These are phyloP conservation scores for Coffea eugenioides DNA, from an alignment of 257 asterid species.

Conservation along the genomic window DNA sequence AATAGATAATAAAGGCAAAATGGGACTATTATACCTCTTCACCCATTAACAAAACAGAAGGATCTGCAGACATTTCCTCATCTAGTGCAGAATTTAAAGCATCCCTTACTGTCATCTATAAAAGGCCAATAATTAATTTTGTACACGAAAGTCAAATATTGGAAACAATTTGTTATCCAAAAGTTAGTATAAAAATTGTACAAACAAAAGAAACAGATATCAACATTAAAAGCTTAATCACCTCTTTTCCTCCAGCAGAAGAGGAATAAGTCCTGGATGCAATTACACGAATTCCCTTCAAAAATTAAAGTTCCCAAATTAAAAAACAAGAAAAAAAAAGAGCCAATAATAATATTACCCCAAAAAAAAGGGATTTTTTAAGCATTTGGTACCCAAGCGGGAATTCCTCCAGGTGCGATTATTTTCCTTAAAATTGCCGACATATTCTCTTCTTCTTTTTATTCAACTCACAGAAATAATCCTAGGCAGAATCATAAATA, in stretches of 20 bases:
- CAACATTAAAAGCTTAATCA: slow-evolving; percentile 9
- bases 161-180: neutral
- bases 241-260: slow-evolving; percentile 51
- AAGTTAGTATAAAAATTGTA: neutral
- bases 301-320: slow-evolving; percentile 18
- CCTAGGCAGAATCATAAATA: neutral
- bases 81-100: slow-evolving; percentile 92
- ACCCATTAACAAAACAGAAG: slow-evolving; percentile 83
- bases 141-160: neutral
- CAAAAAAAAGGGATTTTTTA: neutral
- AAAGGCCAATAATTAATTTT: slow-evolving; percentile 6
- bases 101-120: slow-evolving; percentile 91
- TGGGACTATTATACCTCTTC: slow-evolving; percentile 66
- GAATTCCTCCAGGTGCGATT: slow-evolving; percentile 37
- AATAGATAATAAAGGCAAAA: neutral
- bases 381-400: slow-evolving; percentile 39
- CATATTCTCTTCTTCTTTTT: slow-evolving; percentile 36
- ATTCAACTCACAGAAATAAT: neutral
- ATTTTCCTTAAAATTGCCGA: slow-evolving; percentile 48
- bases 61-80: slow-evolving; percentile 99
- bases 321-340: slow-evolving; percentile 13
- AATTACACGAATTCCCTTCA: slow-evolving; percentile 58
- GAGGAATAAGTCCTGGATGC: slow-evolving; percentile 69
- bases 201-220: neutral
- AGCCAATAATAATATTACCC: no score